Base-by-base conservation (phyloP, 2,329 filamentous ascomycete genomes). In the Lojkania enalia region DNA sequence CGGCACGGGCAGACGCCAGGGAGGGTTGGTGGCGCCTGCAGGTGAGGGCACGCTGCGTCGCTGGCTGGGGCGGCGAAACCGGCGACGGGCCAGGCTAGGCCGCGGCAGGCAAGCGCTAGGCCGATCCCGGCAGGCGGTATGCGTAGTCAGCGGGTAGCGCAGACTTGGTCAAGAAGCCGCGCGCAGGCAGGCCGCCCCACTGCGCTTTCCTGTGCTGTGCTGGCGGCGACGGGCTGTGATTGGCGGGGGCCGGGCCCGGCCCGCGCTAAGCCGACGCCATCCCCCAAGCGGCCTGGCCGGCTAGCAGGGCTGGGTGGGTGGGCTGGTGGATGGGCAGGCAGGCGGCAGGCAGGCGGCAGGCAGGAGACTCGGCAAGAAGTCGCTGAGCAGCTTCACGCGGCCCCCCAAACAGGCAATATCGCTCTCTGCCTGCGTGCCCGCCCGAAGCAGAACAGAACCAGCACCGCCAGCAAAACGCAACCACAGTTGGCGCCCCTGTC, bases 121-220 rank as follows among this genome's bases (percentile, higher is more conserved):
- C 47, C 16, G 38, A 13, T 15, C 38, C 19, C 37, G 51, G 57
- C 35, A 60, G 57, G 57, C 52, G 57, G 52, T 45, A 50, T 39
- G 42, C 36, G n/a, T 30, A 33, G 42, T 44, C 15, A 44, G 42
- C 35, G 25, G 35, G 20, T 31, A 38, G 29, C 6, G 43, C 11
- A 19, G 5, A 6, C 35, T 46, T 39, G 43, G 43, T 13, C 30
- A 31, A 23, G 15, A 11, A 20, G 30, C 21, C 14, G 41, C 32
- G 16, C 11, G 20, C 31, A n/a, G 13, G 18, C 9, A 16, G 30
- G 23, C 23, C 7, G 7, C 23, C 23, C n/a, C n/a, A 27, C 23
- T 27, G n/a, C n/a, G 23, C 7, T n/a, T 16, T 16, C 7, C 7
- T 27, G 23, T 7, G 23, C 7, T 7, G 7, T 7, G n/a, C 7